phyloP scores from a whole-genome alignment of 2,329 filamentous ascomycete genomes.

The Blastomyces emzantsi region DNA sequence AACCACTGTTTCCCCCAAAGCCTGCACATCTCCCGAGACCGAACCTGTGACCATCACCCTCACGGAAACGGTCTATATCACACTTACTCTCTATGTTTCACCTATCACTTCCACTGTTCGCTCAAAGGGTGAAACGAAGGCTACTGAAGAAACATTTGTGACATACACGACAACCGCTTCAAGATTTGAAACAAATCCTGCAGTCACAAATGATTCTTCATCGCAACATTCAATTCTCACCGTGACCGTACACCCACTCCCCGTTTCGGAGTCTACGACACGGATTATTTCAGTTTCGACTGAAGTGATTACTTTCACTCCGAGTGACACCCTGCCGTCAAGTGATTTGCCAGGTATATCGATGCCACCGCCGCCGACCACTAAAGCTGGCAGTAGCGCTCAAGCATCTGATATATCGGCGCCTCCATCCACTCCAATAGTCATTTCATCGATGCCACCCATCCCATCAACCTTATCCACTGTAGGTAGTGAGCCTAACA shows the following conservation, averaged over 20 bases:
- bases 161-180: background rate
- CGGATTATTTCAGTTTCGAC: slow-evolving; percentile 3
- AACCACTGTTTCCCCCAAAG: background rate
- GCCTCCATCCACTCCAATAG: background rate
- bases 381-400: background rate
- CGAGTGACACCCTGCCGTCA: background rate
- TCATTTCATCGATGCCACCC: background rate
- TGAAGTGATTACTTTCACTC: background rate
- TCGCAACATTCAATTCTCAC: background rate
- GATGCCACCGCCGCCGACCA: background rate
- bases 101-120: background rate
- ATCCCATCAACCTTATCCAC: background rate
- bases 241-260: slow-evolving; percentile 1
- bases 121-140: background rate
- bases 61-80: slow-evolving; percentile 5
- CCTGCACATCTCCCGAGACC: background rate
- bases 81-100: background rate
- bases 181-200: background rate
- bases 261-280: background rate
- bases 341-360: background rate
- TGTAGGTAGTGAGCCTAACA: background rate
- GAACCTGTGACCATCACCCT: background rate
- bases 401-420: background rate
- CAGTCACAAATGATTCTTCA: background rate
- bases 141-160: background rate